phyloP scores from a whole-genome alignment of 768 basidiomycete genomes.

The Tylopilus rubrobrunneus region DNA sequence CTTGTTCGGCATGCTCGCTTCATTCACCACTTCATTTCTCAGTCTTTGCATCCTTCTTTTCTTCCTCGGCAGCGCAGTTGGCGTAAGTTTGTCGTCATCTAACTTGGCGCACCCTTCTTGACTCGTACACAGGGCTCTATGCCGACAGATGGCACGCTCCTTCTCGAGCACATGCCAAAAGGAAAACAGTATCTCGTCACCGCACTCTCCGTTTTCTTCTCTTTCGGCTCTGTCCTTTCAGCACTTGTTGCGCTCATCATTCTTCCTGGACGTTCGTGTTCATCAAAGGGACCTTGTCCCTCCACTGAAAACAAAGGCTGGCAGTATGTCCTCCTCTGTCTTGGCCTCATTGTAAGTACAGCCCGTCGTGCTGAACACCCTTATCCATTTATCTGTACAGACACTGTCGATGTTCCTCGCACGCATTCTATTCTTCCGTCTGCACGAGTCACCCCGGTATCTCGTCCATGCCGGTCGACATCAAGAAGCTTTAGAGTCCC shows the following conservation, averaged over 20 bases:
- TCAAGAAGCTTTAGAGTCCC: constrained; percentile 76
- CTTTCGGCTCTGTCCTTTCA: constrained; percentile 82
- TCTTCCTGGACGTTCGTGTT: constrained; percentile 74
- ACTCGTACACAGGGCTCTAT: constrained; percentile 66
- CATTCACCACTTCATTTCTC: constrained; percentile 65
- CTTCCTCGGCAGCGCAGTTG: constrained; percentile 88
- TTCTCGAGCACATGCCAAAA: constrained; percentile 89
- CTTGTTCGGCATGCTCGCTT: constrained; percentile 79
- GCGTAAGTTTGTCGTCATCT: constrained; percentile 49
- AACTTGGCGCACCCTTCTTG: not conserved
- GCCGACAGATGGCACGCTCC: constrained; percentile 94
- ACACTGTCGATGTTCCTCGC: constrained; percentile 84
- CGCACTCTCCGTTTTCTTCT: constrained; percentile 93
- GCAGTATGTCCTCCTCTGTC: constrained; percentile 74
- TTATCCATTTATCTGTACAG: constrained; percentile 37
- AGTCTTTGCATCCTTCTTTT: constrained; percentile 77
- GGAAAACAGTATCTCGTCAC: constrained; percentile 92
- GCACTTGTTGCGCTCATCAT: constrained; percentile 77
- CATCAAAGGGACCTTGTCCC: constrained; percentile 51
- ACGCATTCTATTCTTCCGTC: constrained; percentile 83
- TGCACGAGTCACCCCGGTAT: constrained; percentile 93
- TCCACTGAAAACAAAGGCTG: constrained; percentile 77
- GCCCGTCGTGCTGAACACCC: not conserved
- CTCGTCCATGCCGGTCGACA: constrained; percentile 86
- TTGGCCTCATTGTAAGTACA: constrained; percentile 79